Base-by-base conservation (phyloP, 225 moss, liverwort and hornwort species). In the Thuidium tamariscinum region DNA sequence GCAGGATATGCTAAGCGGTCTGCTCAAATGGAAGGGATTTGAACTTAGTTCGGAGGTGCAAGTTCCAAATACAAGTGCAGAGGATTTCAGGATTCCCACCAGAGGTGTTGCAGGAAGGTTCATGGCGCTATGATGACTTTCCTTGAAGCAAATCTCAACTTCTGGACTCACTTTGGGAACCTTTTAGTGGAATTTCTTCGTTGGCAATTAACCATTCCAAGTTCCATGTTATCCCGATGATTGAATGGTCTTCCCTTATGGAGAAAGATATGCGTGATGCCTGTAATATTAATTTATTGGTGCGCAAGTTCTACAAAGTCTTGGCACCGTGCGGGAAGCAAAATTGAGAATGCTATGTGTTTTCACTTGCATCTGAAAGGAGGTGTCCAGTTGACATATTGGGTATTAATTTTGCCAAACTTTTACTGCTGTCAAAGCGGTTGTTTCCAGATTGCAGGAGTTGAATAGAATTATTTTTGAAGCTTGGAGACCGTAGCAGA, bases 71-170 rank as follows among this genome's bases (percentile, higher is more conserved):
- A 59, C 63, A n/a, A 59, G 78, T 51, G 82, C 77, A 42, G 84
- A 61, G 52, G 37, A 70, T 75, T 71, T 71, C 75, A 34, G 71
- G 71, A 74, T 83, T 22, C 26, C 7, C 71, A 70, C 17, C 27
- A 60, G 83, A 49, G 59, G 86, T 60, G 59, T 51, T 76, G 82
- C 63, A 68, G 86, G 78, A 65, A 86, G 82, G 86, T 71, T 79
- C 84, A 89, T 87, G 77, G 73, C 13, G 51, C 77, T 32, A 90
- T 62, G 56, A 87, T 90, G 81, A 90, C 63, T 85, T 85, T 42
- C 56, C 77, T 25, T 64, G 77, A 71, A 74, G 70, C 70, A 44
- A 87, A 51, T n/a, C 52, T 83, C 15, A 32, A 77, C 34, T 34
- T 82, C 71, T 71, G 59, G 32, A 80, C 61, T 74, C 74, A 59